Base-by-base conservation (phyloP, 2,329 filamentous ascomycete species). In the Pezicula neosporulosa region DNA sequence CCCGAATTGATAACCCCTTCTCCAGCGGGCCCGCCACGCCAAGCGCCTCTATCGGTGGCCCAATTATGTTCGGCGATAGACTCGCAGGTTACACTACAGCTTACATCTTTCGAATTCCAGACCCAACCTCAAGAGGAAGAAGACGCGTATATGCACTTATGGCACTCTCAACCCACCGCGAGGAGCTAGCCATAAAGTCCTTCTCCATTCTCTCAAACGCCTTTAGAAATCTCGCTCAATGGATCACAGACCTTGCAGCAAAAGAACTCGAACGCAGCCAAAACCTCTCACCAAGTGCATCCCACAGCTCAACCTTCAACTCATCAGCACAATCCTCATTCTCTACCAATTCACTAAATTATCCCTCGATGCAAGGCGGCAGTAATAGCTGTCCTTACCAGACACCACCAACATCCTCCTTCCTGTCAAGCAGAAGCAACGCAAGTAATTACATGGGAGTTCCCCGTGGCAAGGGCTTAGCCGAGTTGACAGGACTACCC, bases 61-160 rank as follows among this genome's bases (percentile, higher is more conserved):
- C 84, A 28, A 85, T 87, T 48, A 86, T 87, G 65, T 87, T 87
- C 53, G 84, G 84, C 28, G 84, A 87, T 60, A 76, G 81, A 1
- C 65, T 78, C 0, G 78, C 83, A 1, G 84, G 84, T 28, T 87
- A 86, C 67, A 87, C 84, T 0, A 87, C 83, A 0, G 84, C 83
- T 13, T 87, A 85, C 66, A 84, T 87, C 56, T 87, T 87, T 62
- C 83, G 84, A 24, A 84, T 87, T 39, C 80, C 83, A 6, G 84
- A 87, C 62, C 73, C 85, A 35, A 83, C 85, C 56, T 84, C 84
- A 13, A 80, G 84, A 12, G 84, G 84, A 4, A 81, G 85, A 58
- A 83, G 85, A 66, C 78, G 84, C n/a, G 80, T 86, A 12, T 87
- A 87, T 61, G 84, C 84, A 10, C 82, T 87, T 53, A 67, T 87